Evolutionary conservation across 139 green algal species (phyloP).

Genomic region (Raphidocelis subcapitata): DNA sequence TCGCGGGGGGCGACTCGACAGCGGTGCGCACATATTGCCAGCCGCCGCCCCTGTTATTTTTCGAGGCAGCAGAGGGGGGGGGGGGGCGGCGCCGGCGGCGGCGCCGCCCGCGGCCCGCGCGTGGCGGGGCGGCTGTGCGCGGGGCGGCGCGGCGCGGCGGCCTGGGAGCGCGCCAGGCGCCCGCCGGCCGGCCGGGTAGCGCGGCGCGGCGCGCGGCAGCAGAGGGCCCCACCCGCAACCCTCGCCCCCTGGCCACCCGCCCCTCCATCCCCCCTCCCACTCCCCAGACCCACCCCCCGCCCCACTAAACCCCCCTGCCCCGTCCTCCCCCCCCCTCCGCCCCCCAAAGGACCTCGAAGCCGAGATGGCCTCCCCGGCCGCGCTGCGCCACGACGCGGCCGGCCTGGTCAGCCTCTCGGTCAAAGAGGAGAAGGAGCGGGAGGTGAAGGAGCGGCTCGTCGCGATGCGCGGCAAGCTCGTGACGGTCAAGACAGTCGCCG

Average conservation of each 20-base stretch:
- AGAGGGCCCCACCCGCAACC: no score
- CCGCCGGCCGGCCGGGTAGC: no score
- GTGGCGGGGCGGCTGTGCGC: background rate
- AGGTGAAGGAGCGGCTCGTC: conserved; percentile 38
- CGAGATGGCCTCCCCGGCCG: conserved; percentile 5
- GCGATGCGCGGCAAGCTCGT: conserved; percentile 44
- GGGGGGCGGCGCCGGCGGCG: no score
- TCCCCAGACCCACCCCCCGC: no score
- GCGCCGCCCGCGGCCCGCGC: no score
- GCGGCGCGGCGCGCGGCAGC: no score
- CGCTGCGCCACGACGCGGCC: conserved; percentile 21
- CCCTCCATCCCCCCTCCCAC: no score
- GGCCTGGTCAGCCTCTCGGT: conserved; percentile 43
- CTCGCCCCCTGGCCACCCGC: no score
- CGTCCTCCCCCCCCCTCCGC: background rate
- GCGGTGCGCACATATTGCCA: background rate
- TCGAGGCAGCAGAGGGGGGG: background rate
- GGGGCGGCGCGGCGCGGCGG: conserved; percentile 29
- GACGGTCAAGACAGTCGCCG: conserved; percentile 31
- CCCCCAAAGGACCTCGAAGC: background rate
- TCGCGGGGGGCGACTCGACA: conserved; percentile 29
- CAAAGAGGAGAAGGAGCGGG: conserved; percentile 25
- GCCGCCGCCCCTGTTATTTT: background rate
- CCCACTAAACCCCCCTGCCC: no score
- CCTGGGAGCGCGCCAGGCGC: background rate